Evolutionary conservation across 768 basidiomycete genomes (phyloP).

Genomic region (Porpolomopsis calyptriformis): DNA sequence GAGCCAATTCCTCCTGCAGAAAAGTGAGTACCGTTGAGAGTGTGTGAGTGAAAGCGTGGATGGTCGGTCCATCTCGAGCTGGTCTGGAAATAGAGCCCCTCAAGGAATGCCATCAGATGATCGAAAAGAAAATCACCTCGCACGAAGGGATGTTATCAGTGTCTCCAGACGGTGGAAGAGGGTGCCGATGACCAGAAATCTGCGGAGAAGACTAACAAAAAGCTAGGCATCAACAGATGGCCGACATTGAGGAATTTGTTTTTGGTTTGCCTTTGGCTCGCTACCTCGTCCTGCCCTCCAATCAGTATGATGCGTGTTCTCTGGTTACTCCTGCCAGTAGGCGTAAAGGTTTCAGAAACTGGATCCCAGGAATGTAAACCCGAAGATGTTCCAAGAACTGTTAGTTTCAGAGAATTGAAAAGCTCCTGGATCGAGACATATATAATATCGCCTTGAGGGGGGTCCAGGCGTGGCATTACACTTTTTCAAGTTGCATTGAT

Average conservation of each 20-base stretch:
- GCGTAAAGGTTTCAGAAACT: conserved; percentile 44
- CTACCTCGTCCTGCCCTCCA: conserved; percentile 45
- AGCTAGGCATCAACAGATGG: neutral
- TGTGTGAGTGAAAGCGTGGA: conserved; percentile 58
- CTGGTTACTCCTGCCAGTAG: conserved; percentile 26
- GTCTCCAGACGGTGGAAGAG: conserved; percentile 56
- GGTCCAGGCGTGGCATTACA: conserved; percentile 34
- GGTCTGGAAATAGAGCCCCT: conserved; percentile 24
- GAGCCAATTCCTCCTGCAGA: conserved; percentile 36
- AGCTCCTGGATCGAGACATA: conserved; percentile 40
- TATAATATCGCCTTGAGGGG: conserved; percentile 27
- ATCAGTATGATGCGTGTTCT: conserved; percentile 32
- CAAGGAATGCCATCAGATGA: neutral
- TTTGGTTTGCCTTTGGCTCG: conserved; percentile 43
- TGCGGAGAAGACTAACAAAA: conserved; percentile 37
- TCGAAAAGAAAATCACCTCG: conserved; percentile 30
- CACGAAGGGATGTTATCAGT: conserved; percentile 35
- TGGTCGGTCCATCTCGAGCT: conserved; percentile 38
- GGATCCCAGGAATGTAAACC: conserved; percentile 54
- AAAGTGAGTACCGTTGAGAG: conserved; percentile 44
- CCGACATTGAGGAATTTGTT: neutral
- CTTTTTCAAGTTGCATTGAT: conserved; percentile 23
- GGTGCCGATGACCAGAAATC: conserved; percentile 62
- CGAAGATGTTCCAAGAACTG: conserved; percentile 60
- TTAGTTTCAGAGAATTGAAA: conserved; percentile 41